These are phyloP conservation scores for Malus fusca DNA, from an alignment of 306 rosid genomes.

Conservation along the genomic window DNA sequence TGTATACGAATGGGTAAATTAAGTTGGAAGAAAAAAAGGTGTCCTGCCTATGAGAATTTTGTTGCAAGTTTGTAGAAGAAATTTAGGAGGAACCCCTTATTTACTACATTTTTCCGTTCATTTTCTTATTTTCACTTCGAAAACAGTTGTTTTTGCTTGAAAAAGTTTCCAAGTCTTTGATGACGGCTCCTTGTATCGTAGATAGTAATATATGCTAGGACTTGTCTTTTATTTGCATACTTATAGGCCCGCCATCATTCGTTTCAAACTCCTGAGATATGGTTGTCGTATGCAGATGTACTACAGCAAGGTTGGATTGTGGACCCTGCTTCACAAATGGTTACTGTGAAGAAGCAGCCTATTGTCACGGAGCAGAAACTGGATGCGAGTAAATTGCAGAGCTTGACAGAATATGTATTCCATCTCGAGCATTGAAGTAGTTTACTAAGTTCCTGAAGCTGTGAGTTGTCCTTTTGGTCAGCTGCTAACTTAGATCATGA, in stretches of 20 bases:
- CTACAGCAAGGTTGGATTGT: constrained; percentile 65
- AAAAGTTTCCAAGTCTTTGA: neutral
- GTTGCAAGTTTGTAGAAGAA: neutral
- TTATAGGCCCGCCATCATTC: neutral
- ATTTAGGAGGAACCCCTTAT: neutral
- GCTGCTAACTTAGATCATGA: neutral
- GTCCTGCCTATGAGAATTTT: neutral
- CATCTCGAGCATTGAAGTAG: constrained; percentile 70
- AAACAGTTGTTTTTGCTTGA: neutral
- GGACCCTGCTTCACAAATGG: constrained; percentile 67
- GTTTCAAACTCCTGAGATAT: neutral
- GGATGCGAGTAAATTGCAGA: constrained; percentile 75
- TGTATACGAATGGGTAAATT: neutral
- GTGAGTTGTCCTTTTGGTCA: neutral
- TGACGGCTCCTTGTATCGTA: neutral
- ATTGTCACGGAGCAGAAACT: constrained; percentile 67
- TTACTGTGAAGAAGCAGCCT: constrained; percentile 73
- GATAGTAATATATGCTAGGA: neutral
- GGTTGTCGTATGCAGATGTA: constrained; percentile 42
- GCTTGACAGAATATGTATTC: constrained; percentile 84
- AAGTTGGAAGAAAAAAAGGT: neutral
- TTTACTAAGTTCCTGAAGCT: constrained; percentile 8
- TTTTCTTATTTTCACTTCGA: neutral
- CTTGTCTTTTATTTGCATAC: neutral
- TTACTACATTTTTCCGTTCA: neutral